Evolutionary conservation across 2,329 filamentous ascomycete species (phyloP).

Genomic region (Curvularia verruculosa): DNA sequence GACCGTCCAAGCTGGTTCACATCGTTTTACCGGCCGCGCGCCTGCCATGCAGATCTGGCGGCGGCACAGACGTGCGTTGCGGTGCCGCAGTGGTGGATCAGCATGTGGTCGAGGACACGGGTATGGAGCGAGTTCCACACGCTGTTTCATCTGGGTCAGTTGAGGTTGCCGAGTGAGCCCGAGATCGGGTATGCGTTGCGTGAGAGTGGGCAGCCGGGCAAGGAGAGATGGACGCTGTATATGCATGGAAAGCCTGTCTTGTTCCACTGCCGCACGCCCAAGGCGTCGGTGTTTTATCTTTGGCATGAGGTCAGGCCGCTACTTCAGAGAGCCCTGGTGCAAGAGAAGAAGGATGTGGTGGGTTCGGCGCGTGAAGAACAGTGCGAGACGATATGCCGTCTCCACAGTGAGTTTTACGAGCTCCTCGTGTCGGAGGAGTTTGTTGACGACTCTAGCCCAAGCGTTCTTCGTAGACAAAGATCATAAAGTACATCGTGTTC

Average conservation of each 20-base stretch:
- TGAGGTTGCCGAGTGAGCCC: conserved; percentile 2
- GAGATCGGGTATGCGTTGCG: conserved; percentile 9
- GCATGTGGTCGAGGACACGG: conserved; percentile 5
- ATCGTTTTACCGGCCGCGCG: not conserved
- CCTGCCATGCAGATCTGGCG: too few species aligned
- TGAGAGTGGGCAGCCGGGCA: not conserved
- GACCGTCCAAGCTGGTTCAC: conserved; percentile 5
- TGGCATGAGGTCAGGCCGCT: not conserved
- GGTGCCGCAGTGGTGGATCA: conserved; percentile 11
- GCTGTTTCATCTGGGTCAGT: not conserved
- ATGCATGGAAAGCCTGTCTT: not conserved
- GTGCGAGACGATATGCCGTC: not conserved
- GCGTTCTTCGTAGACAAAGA: not conserved
- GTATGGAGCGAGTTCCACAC: conserved; percentile 6
- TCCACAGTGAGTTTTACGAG: not conserved
- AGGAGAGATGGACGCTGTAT: conserved; percentile 2
- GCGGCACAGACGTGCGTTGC: not conserved
- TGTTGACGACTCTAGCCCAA: not conserved
- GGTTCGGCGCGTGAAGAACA: too few species aligned
- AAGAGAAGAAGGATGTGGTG: not conserved
- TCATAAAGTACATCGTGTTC: not conserved
- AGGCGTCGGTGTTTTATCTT: not conserved
- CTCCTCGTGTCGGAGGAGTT: not conserved
- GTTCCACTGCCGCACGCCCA: not conserved
- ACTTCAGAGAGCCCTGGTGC: not conserved